Evolutionary conservation across 2,329 filamentous ascomycete species (phyloP).

Genomic region (Xylariales sp.): DNA sequence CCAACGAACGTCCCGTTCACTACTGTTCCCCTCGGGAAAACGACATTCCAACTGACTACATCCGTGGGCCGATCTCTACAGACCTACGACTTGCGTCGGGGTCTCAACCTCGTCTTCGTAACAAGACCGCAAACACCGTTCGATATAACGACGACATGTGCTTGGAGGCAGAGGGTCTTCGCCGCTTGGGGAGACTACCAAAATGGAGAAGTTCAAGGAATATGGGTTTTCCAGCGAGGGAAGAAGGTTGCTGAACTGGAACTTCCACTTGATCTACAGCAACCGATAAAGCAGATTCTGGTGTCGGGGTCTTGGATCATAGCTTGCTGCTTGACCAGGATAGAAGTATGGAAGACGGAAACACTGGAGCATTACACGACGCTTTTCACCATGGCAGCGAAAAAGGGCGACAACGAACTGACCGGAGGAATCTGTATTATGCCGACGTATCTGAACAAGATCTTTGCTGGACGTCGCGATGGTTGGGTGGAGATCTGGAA

Average conservation of each 20-base stretch:
- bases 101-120: constrained; percentile 88
- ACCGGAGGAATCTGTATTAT: constrained; percentile 79
- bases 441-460: constrained; percentile 94
- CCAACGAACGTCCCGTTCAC: constrained; percentile 89
- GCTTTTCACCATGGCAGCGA: constrained; percentile 55
- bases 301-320: constrained; percentile 91
- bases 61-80: constrained; percentile 86
- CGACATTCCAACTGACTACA: constrained; percentile 95
- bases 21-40: constrained; percentile 82
- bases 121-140: constrained; percentile 84
- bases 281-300: constrained; percentile 72
- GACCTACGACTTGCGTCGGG: constrained; percentile 89
- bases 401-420: constrained; percentile 60
- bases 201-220: constrained; percentile 52
- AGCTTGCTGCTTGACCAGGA: constrained; percentile 66
- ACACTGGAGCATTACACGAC: constrained; percentile 89
- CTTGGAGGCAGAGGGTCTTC: constrained; percentile 82
- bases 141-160: constrained; percentile 77
- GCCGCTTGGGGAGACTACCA: constrained; percentile 77
- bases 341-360: constrained; percentile 85
- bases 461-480: constrained; percentile 82
- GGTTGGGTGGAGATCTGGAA: constrained; percentile 98
- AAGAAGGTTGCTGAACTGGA: constrained; percentile 76
- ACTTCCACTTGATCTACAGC: constrained; percentile 57
- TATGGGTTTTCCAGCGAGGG: constrained; percentile 91